Evolutionary conservation across 768 basidiomycete species (phyloP).

Genomic region (Hirschioporus abietinus): DNA sequence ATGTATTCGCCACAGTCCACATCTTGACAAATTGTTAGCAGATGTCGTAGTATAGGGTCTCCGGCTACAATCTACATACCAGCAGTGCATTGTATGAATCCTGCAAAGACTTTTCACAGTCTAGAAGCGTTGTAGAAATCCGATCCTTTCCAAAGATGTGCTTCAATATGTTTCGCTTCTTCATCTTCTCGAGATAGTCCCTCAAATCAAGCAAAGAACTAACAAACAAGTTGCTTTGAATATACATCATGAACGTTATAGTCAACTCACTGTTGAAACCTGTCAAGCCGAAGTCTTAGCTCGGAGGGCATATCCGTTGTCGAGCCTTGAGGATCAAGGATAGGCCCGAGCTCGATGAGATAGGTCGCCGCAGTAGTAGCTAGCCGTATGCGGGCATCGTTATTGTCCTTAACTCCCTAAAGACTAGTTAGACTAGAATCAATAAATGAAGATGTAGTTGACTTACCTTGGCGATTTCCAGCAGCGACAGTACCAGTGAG

Average conservation of each 20-base stretch:
- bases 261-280: background rate
- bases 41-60: too few species aligned
- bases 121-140: background rate
- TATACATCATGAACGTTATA: background rate
- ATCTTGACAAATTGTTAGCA: background rate
- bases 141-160: background rate
- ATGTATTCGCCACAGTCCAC: background rate
- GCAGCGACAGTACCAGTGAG: background rate
- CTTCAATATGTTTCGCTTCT: background rate
- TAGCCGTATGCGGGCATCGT: background rate
- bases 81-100: background rate
- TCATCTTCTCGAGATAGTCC: background rate
- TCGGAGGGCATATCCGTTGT: background rate
- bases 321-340: background rate
- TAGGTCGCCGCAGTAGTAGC: background rate
- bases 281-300: background rate
- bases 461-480: background rate
- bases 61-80: background rate
- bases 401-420: background rate
- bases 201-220: background rate
- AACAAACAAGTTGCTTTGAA: background rate
- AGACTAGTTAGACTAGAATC: background rate
- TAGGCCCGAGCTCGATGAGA: background rate
- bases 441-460: background rate
- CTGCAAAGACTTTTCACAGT: background rate